Evolutionary conservation across 2,329 filamentous ascomycete species (phyloP), one percentile per base, ranked within the genome.

Genomic region (Nigrograna mackinnonii): DNA sequence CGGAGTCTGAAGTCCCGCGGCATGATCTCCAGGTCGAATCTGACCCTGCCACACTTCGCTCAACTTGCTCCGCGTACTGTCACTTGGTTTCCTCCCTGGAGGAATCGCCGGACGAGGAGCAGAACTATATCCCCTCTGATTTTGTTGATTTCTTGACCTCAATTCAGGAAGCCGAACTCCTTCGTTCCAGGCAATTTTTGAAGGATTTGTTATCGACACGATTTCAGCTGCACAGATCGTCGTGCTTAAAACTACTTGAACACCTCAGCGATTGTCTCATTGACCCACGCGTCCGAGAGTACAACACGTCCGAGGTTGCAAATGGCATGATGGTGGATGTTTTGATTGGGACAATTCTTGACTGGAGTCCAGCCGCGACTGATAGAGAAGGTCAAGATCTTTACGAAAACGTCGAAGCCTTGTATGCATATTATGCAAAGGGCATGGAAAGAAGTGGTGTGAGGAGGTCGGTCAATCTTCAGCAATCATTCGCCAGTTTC

Each of bases 371-470:
- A 22, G 47, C 52, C 12, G 39, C 50, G 3, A 54, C 49, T 4
- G 61, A 64, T 33, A 49, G 49, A 14, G 56, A 64, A 31, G 49
- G 52, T 12, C 56, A 58, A 34, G 50, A 58, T 18, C 42, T 96
- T 3, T 78, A 78, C n/a, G 79, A 81, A 3, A 76, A 80, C 30
- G 88, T 86, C 3, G 79, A 83, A 16, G 86, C 95, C 46, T 72
- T 96, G 16, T 97, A 97, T 65, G 72, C 80, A 33, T 89, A 90
- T 73, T 86, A 94, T 51, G 79, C 91, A 35, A 80, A 82, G 40
- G 77, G 77, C 14, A 80, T 84, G 21, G 70, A 96, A 19, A 77
- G 80, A 5, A 85, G 80, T 33, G 84, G 84, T 33, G 78, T 87
- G 26, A 78, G 65, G 34, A 49, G 90, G 35, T 95, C 92, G 1